Evolutionary conservation across 2,329 filamentous ascomycete genomes (phyloP).

Genomic region (Lasiodiplodia citricola): DNA sequence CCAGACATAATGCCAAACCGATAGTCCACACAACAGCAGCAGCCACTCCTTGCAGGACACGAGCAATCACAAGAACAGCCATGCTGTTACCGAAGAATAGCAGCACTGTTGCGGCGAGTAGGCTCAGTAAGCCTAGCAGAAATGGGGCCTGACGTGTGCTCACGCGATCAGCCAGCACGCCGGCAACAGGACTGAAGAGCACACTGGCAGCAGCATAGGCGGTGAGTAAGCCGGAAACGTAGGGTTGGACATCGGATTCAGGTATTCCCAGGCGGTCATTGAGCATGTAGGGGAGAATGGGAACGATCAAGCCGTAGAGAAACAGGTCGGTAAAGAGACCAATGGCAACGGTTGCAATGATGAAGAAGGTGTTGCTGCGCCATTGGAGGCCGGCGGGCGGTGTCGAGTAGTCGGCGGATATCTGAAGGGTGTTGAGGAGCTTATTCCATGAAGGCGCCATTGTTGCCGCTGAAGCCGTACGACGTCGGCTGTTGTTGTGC

Average conservation of each 20-base stretch:
- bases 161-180: constrained; percentile 59
- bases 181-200: constrained; percentile 57
- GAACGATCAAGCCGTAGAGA: constrained; percentile 64
- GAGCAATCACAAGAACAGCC: constrained; percentile 56
- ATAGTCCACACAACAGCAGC: constrained; percentile 66
- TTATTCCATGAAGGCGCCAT: constrained; percentile 17
- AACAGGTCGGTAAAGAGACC: constrained; percentile 65
- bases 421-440: constrained; percentile 19
- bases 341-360: constrained; percentile 61
- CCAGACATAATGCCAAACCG: constrained; percentile 63
- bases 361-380: constrained; percentile 65
- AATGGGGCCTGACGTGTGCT: constrained; percentile 63
- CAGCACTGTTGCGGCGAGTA: constrained; percentile 61
- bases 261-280: constrained; percentile 57
- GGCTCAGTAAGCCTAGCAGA: constrained; percentile 59
- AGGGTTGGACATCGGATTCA: constrained; percentile 56
- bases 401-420: constrained; percentile 4
- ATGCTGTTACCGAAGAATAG: constrained; percentile 58
- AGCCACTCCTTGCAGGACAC: constrained; percentile 63
- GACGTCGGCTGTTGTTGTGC: background rate
- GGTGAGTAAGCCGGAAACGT: constrained; percentile 61
- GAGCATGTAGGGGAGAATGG: constrained; percentile 64
- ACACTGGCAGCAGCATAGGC: constrained; percentile 61
- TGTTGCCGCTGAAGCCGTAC: background rate
- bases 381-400: constrained; percentile 49